Conservation (phyloP, 2,329 filamentous ascomycete genomes). For the Colletotrichum kahawae region DNA sequence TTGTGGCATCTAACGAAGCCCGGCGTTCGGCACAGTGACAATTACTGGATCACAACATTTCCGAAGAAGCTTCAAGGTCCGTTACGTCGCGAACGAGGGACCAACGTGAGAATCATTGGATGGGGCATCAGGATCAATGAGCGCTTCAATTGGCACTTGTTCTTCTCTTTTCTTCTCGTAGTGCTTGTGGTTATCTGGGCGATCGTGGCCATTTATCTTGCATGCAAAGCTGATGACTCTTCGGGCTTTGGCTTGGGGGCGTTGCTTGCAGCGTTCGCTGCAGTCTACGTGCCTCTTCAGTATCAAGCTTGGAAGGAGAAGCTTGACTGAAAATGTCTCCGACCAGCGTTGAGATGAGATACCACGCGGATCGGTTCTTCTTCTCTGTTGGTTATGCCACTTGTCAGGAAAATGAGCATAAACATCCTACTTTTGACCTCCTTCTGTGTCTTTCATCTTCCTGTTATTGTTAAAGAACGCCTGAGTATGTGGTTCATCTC, state of each 20-base stretch:
- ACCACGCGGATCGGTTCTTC: background rate
- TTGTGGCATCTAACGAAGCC: background rate
- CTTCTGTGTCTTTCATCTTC: background rate
- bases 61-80: background rate
- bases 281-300: background rate
- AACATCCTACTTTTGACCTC: background rate
- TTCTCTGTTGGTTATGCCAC: background rate
- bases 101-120: background rate
- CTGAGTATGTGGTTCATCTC: background rate
- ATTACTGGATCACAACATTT: background rate
- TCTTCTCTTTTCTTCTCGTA: background rate
- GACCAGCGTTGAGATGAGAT: background rate
- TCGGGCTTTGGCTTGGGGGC: background rate
- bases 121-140: background rate
- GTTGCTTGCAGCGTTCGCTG: background rate
- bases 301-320: conserved; percentile 8
- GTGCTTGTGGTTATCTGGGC: background rate
- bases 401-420: no score
- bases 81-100: background rate
- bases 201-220: background rate
- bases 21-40: background rate
- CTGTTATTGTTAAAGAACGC: background rate
- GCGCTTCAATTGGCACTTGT: background rate
- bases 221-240: background rate
- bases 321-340: background rate